Conservation (phyloP, 2,329 filamentous ascomycete species). For the Cytospora piceae region DNA sequence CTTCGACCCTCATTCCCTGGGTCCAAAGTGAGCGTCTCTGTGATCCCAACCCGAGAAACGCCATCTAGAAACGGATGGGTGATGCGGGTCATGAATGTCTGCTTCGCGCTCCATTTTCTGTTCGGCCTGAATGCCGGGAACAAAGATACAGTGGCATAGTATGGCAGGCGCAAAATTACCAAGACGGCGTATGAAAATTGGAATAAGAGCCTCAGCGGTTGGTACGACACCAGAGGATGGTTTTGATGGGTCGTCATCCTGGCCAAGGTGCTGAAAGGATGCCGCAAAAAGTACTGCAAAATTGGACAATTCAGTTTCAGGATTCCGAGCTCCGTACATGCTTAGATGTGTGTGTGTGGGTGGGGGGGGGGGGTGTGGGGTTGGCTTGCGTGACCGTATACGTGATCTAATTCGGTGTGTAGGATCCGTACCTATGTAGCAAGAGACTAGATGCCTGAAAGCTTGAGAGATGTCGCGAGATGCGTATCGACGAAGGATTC, state of each 20-base stretch:
- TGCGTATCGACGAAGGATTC: neutral
- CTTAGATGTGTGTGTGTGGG: neutral
- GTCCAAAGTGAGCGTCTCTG: constrained; percentile 25
- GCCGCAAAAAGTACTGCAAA: neutral
- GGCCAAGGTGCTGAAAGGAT: neutral
- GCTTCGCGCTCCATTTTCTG: constrained; percentile 26
- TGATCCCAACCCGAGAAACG: constrained; percentile 25
- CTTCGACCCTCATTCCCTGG: constrained; percentile 21
- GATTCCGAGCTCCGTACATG: neutral
- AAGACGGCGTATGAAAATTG: constrained; percentile 11
- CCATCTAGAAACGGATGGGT: constrained; percentile 23
- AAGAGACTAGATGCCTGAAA: neutral
- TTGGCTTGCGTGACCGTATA: neutral
- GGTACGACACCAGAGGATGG: constrained; percentile 26
- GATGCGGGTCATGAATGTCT: constrained; percentile 29
- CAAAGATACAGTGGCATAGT: constrained; percentile 15
- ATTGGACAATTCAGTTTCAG: neutral
- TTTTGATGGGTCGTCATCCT: neutral
- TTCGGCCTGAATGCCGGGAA: constrained; percentile 21
- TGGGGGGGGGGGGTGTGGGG: neutral
- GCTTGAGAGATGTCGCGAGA: neutral
- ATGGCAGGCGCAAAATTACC: constrained; percentile 20
- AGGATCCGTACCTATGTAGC: neutral
- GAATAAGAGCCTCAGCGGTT: constrained; percentile 25
- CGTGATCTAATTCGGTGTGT: neutral